phyloP scores from a whole-genome alignment of 2,329 filamentous ascomycete genomes.

The Tolypocladium tropicale region DNA sequence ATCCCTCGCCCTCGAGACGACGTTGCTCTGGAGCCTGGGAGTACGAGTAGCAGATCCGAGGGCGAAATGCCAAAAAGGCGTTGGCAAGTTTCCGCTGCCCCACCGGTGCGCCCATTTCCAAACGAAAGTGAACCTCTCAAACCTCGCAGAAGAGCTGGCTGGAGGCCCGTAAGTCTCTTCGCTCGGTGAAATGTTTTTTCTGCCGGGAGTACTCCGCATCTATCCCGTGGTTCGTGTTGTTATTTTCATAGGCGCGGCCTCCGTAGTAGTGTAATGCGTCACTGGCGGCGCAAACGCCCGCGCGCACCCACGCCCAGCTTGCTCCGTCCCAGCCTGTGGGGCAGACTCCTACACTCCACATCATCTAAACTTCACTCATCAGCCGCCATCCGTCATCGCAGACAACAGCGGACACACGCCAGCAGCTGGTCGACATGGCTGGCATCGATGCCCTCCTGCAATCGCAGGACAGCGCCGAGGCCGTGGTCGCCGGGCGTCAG shows the following conservation, averaged over 20 bases:
- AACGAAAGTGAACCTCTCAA: neutral
- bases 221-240: neutral
- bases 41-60: neutral
- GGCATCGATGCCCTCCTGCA: constrained; percentile 25
- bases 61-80: neutral
- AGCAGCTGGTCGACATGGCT: constrained; percentile 14
- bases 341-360: neutral
- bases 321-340: neutral
- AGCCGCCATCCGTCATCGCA: neutral
- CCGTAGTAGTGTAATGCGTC: too few species aligned
- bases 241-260: neutral
- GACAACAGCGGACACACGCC: neutral
- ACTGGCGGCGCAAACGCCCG: neutral
- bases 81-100: neutral
- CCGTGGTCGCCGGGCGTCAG: constrained; percentile 2
- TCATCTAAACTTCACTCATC: neutral
- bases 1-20: constrained; percentile 3
- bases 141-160: neutral
- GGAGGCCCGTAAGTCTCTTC: neutral
- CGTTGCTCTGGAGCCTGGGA: neutral
- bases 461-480: constrained; percentile 12
- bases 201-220: too few species aligned
- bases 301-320: neutral
- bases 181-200: neutral
- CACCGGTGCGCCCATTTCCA: neutral